Percentiles rank a stretch among this genome's conserved stretches.
These are phyloP conservation scores for Platanus orientalis DNA, from an alignment of 164 flowering plant genomes.

Conservation along the genomic window DNA sequence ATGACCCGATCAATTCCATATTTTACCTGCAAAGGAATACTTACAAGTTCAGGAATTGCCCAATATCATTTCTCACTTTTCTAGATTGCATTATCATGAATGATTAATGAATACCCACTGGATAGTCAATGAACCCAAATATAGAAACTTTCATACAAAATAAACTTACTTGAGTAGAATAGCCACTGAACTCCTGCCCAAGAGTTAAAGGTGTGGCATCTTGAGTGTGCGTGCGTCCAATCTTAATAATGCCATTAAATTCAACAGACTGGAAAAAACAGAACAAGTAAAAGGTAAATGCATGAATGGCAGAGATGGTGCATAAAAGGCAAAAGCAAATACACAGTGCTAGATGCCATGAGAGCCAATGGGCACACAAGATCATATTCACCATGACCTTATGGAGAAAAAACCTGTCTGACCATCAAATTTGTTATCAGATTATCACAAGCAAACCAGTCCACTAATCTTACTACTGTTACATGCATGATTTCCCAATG, in stretches of 20 bases:
- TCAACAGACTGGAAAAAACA: conserved; percentile 55
- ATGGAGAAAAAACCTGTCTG: not conserved
- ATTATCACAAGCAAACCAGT: too few relatives aligned
- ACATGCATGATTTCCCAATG: too few relatives aligned
- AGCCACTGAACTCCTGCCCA: conserved; percentile 99
- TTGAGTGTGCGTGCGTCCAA: conserved; percentile 98
- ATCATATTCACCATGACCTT: not conserved
- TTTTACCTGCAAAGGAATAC: conserved; percentile 57
- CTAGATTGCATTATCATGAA: not conserved
- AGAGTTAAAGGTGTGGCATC: conserved; percentile 99
- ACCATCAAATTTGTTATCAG: too few relatives aligned
- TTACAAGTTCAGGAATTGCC: conserved; percentile 1
- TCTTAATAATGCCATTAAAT: conserved; percentile 89
- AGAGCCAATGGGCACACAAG: not conserved
- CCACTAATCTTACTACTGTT: too few relatives aligned
- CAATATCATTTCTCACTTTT: not conserved
- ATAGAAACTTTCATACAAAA: too few relatives aligned
- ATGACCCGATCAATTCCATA: conserved; percentile 81
- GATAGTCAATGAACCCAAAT: not conserved
- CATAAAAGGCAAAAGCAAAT: conserved; percentile 1
- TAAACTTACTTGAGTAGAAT: conserved; percentile 76
- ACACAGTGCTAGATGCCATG: not conserved
- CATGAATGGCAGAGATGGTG: not conserved
- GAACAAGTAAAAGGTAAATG: not conserved
- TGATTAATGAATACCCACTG: not conserved